Evolutionary conservation across 805 yeast species (phyloP).

Genomic region (Wickerhamiella australiensis): DNA sequence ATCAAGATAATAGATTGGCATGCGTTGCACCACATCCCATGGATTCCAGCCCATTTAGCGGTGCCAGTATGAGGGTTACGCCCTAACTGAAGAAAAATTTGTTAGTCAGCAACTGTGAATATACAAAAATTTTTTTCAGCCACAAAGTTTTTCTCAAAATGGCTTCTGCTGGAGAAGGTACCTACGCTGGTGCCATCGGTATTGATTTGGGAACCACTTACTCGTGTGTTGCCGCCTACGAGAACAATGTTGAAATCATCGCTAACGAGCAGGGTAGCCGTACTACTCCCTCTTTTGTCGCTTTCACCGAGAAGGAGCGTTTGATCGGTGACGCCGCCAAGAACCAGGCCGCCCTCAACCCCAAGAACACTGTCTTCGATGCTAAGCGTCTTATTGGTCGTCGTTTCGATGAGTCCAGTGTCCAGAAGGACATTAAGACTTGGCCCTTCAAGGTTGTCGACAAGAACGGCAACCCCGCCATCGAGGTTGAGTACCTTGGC

Average conservation of each 20-base stretch:
- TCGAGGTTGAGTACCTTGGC: slow-evolving; percentile 80
- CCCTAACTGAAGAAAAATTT: slow-evolving; percentile 2
- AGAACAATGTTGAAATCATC: slow-evolving; percentile 83
- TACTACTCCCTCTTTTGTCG: slow-evolving; percentile 94
- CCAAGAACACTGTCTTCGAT: slow-evolving; percentile 83
- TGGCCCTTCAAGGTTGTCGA: slow-evolving; percentile 75
- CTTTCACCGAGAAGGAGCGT: slow-evolving; percentile 91
- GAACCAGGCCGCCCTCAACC: slow-evolving; percentile 97
- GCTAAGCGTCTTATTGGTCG: slow-evolving; percentile 91
- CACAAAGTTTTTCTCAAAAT: slow-evolving; percentile 17
- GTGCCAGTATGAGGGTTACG: slow-evolving; percentile 2
- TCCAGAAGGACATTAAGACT: slow-evolving; percentile 69
- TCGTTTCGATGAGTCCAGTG: slow-evolving; percentile 67
- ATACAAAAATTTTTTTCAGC: slow-evolving; percentile 10
- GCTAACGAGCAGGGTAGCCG: slow-evolving; percentile 99
- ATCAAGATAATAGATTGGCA: too few relatives aligned
- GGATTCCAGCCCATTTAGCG: too few relatives aligned
- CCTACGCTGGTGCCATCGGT: slow-evolving; percentile 99
- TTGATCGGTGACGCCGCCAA: slow-evolving; percentile 96
- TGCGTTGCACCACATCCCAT: too few relatives aligned
- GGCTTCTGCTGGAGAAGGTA: slow-evolving; percentile 60
- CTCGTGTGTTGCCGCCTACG: slow-evolving; percentile 88
- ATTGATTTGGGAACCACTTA: slow-evolving; percentile 97
- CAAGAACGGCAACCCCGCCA: slow-evolving; percentile 74
- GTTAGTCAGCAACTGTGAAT: neutral